Evolutionary conservation across 2,329 filamentous ascomycete genomes (phyloP).

Genomic region (Trichoderma lentiforme): DNA sequence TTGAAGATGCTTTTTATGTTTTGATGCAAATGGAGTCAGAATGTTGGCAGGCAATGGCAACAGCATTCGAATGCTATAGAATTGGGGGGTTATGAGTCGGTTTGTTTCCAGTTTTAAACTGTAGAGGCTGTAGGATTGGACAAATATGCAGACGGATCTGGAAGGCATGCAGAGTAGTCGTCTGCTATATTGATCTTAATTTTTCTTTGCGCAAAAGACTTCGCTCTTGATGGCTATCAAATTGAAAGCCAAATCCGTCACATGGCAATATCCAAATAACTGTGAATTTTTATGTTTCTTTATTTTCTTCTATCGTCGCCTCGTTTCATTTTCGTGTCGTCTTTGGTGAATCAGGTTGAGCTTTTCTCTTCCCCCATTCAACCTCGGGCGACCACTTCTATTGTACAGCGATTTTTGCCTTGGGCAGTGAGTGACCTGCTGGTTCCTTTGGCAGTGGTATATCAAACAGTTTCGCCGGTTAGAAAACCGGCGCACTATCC

Average conservation of each 20-base stretch:
- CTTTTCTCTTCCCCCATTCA: neutral
- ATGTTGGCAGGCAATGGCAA: neutral
- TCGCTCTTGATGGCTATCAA: neutral
- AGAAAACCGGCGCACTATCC: neutral
- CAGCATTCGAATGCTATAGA: neutral
- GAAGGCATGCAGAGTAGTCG: neutral
- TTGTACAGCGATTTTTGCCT: conserved; percentile 18
- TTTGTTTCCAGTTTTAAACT: neutral
- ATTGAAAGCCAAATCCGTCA: neutral
- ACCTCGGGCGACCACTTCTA: neutral
- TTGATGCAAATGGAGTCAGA: neutral
- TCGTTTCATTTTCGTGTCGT: neutral
- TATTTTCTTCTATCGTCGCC: neutral
- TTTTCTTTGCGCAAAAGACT: neutral
- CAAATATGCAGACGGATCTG: neutral
- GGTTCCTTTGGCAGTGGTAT: neutral
- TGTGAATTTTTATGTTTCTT: neutral
- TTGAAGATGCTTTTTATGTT: neutral
- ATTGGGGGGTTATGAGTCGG: neutral
- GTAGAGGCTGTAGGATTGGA: neutral
- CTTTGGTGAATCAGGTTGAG: neutral
- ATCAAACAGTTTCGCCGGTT: neutral
- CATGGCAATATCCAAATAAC: neutral
- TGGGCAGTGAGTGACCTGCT: neutral
- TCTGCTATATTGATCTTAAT: neutral